A percentile compares a stretch with the other conserved stretches of the same genome.
phyloP scores from a whole-genome alignment of 768 basidiomycete species.

The Tephrocybe sp. region DNA sequence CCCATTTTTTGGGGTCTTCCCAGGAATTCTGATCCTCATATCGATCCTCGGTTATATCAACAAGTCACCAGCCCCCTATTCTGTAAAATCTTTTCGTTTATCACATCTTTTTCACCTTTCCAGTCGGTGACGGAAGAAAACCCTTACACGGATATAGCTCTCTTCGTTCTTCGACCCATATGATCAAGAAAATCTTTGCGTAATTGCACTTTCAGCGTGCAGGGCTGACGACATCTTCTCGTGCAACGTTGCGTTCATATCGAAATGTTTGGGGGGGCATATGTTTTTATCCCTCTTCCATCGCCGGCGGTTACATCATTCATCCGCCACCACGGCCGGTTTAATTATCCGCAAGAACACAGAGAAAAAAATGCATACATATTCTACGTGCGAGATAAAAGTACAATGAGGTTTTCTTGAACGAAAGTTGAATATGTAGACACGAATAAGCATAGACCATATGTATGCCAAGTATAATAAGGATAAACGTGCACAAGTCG shows the following conservation, averaged over 20 bases:
- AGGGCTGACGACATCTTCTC: not conserved
- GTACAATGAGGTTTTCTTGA: not conserved
- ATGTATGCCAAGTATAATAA: not conserved
- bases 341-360: not conserved
- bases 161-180: not conserved
- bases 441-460: not conserved
- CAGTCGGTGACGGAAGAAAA: too few relatives aligned
- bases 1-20: constrained; percentile 3
- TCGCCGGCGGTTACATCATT: not conserved
- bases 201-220: not conserved
- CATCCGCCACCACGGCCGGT: not conserved
- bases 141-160: too few relatives aligned
- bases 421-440: not conserved
- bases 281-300: not conserved
- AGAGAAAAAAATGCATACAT: too few relatives aligned
- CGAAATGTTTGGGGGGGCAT: not conserved
- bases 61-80: not conserved
- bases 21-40: not conserved
- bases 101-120: too few relatives aligned
- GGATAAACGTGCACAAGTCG: not conserved
- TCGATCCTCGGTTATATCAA: not conserved
- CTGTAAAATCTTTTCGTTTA: too few relatives aligned
- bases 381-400: too few relatives aligned
- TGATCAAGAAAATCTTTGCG: not conserved
- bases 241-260: not conserved